Evolutionary conservation across 441 rosid genomes (phyloP), one percentile per base, ranked within the genome.

Genomic region (Populus hybrid): DNA sequence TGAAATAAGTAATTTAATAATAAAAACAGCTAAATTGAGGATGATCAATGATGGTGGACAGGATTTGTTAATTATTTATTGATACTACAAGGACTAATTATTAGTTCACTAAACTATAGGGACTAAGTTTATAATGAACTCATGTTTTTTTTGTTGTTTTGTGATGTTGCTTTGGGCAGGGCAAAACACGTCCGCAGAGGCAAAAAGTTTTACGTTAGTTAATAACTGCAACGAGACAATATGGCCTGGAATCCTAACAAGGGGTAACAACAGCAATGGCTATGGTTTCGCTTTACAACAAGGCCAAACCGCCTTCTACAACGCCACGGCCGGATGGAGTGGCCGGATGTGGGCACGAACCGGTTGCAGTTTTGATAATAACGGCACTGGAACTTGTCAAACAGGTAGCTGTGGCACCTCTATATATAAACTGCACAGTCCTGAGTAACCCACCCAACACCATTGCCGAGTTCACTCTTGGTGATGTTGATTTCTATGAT

Each of bases 271-370:
- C 73, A 74, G 61, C 64, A 73, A 69, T 65, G 88, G 88, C 0
- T 77, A 80, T 21, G 87, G 87, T 18, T 86, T 82, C 26, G 23
- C 63, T 24, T 78, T 89, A 14, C 82, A 86, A 45, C 73, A 83
- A 24, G 88, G 89, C 74, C 82, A 81, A 70, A 76, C 88, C 2
- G 80, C 82, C 61, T 70, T 40, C 69, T 87, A 87, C 59, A 35
- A 38, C 10, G 88, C 84, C 53, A 29, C 86, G 0, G 73, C 72
- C 4, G 77, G 78, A 2, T 91, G 93, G 95, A 85, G 87, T 16
- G 93, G 95, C 65, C 86, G 95, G 53, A 86, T 89, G 66, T 91
- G 95, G 95, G 92, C 88, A n/a, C 76, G 95, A 56, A 89, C 95
- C 1, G 86, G 84, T 36, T 91, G 93, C 77, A 61, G 69, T 9